Base-by-base conservation (phyloP, 2,329 filamentous ascomycete genomes). In the Daldinia eschscholtzii region DNA sequence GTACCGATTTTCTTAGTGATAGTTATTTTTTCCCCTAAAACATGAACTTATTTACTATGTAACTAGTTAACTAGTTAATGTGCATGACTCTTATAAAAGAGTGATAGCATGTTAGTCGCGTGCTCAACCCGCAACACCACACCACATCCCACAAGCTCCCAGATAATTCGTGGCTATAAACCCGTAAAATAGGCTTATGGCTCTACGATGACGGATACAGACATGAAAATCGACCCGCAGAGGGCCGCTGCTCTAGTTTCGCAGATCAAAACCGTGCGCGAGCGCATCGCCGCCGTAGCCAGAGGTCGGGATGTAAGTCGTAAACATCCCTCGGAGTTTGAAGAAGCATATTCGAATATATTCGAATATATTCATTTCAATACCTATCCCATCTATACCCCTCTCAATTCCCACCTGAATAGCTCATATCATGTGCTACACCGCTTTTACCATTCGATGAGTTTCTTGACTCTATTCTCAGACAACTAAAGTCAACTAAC, bases 191-290 rank as follows among this genome's bases (percentile, higher is more conserved):
- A 58, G 23, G 37, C 46, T 28, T 30, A 73, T 72, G 65, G 67
- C 64, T 70, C 30, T 62, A 76, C 74, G 57, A 87, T 86, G 85
- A 81, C 80, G 71, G 81, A 83, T 55, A 68, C 76, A 50, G 76
- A 86, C 66, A 92, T 92, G 88, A 88, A 87, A 75, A 82, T 91
- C 70, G 85, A 90, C 72, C 83, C 88, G 0, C 77, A 85, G 60
- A 87, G 91, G 79, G 89, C 90, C 50, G 84, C 87, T 66, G 83
- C 84, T 63, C 88, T 93, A 65, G 78, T 88, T 70, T 84, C 88
- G 30, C 90, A 92, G 76, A 82, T 93, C 68, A 81, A 85, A 72
- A 80, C 83, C 48, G 89, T 93, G 61, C 85, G 84, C 57, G 82
- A 87, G 55, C 87, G 88, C 48, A 82, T 93, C 67, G 78, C 83